phyloP scores from a whole-genome alignment of 192 early-diverging fungal genomes.

The Coemansia biformis region DNA sequence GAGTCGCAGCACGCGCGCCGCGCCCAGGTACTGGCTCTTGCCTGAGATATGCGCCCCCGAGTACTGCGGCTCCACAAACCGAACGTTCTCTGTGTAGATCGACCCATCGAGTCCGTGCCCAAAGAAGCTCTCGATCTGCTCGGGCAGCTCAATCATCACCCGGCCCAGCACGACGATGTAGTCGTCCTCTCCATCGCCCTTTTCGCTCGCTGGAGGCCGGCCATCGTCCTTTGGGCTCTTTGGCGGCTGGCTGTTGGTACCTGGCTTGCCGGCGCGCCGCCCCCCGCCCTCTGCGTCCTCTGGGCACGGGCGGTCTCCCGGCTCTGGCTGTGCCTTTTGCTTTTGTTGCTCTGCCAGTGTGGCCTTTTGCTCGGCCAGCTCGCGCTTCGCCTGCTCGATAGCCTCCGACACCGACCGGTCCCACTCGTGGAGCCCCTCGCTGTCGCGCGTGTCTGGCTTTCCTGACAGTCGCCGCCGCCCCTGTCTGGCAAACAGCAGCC shows the following conservation, averaged over 20 bases:
- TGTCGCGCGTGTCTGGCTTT: neutral
- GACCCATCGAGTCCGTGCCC: constrained; percentile 9
- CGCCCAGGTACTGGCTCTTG: constrained; percentile 25
- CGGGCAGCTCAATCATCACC: constrained; percentile 41
- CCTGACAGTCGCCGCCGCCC: neutral
- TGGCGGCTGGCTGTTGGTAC: too few species aligned
- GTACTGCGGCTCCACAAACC: constrained; percentile 30
- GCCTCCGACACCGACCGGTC: constrained; percentile 40
- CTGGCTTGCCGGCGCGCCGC: too few species aligned
- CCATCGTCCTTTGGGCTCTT: too few species aligned
- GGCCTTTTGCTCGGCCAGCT: constrained; percentile 7
- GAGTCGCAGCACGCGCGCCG: constrained; percentile 24
- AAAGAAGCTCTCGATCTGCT: constrained; percentile 40
- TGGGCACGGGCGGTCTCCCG: too few species aligned
- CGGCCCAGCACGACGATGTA: constrained; percentile 30
- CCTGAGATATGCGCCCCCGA: constrained; percentile 29
- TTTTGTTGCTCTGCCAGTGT: neutral
- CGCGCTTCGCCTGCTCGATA: constrained; percentile 32
- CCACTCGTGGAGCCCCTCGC: constrained; percentile 20
- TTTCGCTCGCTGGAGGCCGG: neutral
- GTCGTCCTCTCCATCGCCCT: constrained; percentile 2
- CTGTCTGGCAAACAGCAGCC: neutral
- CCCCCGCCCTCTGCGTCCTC: too few species aligned
- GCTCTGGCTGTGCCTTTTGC: too few species aligned
- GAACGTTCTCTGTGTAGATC: constrained; percentile 19